Evolutionary conservation across 768 basidiomycete species (phyloP), one percentile per base, ranked within the genome.

Genomic region (Termitomyces sp.): DNA sequence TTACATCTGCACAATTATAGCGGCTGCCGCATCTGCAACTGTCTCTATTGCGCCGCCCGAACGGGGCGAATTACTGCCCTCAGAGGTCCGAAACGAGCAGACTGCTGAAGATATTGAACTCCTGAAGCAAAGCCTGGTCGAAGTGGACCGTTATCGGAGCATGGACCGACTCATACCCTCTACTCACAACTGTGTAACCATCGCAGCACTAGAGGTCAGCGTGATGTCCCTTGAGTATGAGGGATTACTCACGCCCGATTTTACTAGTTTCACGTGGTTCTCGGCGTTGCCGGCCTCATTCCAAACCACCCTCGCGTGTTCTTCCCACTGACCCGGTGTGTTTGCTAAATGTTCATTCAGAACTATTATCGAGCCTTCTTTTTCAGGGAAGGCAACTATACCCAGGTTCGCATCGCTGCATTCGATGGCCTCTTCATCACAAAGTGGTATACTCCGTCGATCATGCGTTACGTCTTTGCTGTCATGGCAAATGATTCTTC

Each of bases 81-180:
- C 85, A 18, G 90, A 92, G 70, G 78, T 84, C 22, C 83, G 81
- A 52, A 82, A 78, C 20, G 85, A 90, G 60, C 84, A 88, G 63
- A 90, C 80, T 65, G 76, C 78, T 24, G 89, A 92, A 70, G 91
- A 92, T 65, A 77, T 77, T 32, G 83, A 84, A 40, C 78, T 96
- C 12, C 72, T 96, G 53, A 87, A 88, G 66, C 86, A 89, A 66
- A 91, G 90, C 2, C 72, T 89, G 49, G 81, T 87, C 20, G 94
- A 96, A 70, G 85, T 98, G 36, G 92, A 94, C 68, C 84, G 96
- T 48, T 96, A 96, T 76, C 88, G 94, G 59, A 92, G 88, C 68
- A 94, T 97, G 88, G 97, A 99, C 74, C 83, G 95, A 58, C 80
- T 98, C 16, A 95, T 98, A 59, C 94, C 97, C 9, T 96, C 96